phyloP scores from a whole-genome alignment of 768 basidiomycete genomes.

The Podaxis carcinomalis region DNA sequence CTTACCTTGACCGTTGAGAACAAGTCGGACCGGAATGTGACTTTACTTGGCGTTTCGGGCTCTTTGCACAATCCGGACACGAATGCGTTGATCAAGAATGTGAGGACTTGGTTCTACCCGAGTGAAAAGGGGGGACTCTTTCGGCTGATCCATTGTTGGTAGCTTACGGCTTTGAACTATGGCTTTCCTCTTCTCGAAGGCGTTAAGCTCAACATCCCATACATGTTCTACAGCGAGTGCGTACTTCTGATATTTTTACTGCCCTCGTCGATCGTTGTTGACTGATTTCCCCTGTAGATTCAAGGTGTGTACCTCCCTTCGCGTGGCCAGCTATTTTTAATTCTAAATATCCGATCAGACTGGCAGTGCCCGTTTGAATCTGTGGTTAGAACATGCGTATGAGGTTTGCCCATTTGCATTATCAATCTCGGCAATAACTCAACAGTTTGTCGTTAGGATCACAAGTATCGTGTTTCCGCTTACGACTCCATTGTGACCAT shows the following conservation, averaged over 20 bases:
- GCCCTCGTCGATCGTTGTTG: slow-evolving; percentile 5
- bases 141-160: background rate
- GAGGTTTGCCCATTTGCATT: slow-evolving; percentile 41
- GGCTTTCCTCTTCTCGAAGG: slow-evolving; percentile 48
- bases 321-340: background rate
- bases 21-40: slow-evolving; percentile 68
- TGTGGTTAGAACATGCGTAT: slow-evolving; percentile 70
- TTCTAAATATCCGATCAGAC: slow-evolving; percentile 39
- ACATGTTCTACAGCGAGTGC: slow-evolving; percentile 78
- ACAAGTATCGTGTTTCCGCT: slow-evolving; percentile 57
- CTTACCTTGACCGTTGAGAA: slow-evolving; percentile 68
- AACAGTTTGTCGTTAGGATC: slow-evolving; percentile 33
- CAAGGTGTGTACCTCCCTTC: slow-evolving; percentile 39
- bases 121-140: background rate
- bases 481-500: slow-evolving; percentile 76
- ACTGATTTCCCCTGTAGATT: slow-evolving; percentile 37
- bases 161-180: slow-evolving; percentile 61
- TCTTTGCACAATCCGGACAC: slow-evolving; percentile 66
- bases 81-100: slow-evolving; percentile 67
- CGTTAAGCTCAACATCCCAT: slow-evolving; percentile 63
- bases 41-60: slow-evolving; percentile 59
- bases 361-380: slow-evolving; percentile 65
- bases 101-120: slow-evolving; percentile 18
- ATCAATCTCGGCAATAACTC: background rate
- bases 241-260: slow-evolving; percentile 22